These are phyloP conservation scores for Sclerotinia nivalis DNA, from an alignment of 2,329 filamentous ascomycete genomes.

Conservation along the genomic window DNA sequence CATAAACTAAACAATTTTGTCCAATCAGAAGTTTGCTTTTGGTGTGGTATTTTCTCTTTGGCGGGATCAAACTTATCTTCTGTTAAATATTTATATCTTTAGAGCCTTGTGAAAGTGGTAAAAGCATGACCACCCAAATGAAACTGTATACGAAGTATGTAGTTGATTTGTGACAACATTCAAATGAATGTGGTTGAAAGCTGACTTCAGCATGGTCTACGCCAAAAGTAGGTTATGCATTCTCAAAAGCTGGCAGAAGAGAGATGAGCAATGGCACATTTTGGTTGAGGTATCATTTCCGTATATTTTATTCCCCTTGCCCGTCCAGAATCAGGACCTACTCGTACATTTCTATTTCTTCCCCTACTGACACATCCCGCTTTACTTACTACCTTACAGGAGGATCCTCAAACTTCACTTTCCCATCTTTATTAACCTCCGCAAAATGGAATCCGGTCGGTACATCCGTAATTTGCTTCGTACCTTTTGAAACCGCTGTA, in stretches of 20 bases:
- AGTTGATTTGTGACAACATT: neutral
- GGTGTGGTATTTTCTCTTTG: neutral
- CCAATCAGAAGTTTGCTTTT: too few species aligned
- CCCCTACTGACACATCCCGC: neutral
- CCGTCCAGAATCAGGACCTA: slow-evolving; percentile 4
- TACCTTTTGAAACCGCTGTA: slow-evolving; percentile 38
- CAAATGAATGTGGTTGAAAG: neutral
- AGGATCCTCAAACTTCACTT: slow-evolving; percentile 56
- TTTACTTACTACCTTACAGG: slow-evolving; percentile 27
- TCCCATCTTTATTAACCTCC: slow-evolving; percentile 59
- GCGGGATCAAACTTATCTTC: neutral
- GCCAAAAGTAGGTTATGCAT: neutral
- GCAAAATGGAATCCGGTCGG: slow-evolving; percentile 56
- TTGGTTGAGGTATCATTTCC: slow-evolving; percentile 3
- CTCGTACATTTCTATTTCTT: slow-evolving; percentile 11
- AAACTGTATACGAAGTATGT: too few species aligned
- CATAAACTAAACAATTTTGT: neutral
- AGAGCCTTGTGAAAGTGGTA: accelerated
- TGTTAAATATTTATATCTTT: too few species aligned
- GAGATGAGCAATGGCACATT: neutral
- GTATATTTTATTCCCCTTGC: slow-evolving; percentile 7
- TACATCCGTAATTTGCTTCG: slow-evolving; percentile 41
- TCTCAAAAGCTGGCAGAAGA: neutral
- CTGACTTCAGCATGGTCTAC: slow-evolving; percentile 2
- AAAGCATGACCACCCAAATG: neutral